Evolutionary conservation across 345 rosid species (phyloP), one percentile per base, ranked within the genome.

Genomic region (Eucalyptus brandiana): DNA sequence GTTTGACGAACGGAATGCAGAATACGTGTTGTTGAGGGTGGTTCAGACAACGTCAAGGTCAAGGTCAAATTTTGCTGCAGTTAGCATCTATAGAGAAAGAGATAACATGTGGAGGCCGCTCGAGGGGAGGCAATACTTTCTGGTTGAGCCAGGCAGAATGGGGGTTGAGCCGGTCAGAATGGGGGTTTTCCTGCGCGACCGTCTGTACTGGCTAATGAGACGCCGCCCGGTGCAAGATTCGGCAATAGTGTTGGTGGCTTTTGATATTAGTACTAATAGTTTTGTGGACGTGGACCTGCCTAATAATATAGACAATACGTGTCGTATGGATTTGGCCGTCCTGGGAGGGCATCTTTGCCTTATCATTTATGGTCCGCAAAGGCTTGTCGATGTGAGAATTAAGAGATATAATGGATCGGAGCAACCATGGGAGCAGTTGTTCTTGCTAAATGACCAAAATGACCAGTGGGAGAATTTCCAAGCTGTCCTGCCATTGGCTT

Each of bases 201-300:
- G 89, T 45, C 69, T 95, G 89, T 94, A 95, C 50, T 95, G 95
- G 94, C n/a, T 92, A 17, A 44, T 81, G 89, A 93, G 93, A 6
- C 86, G 87, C 7, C 80, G 90, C 60, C 76, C 32, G 5, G 81
- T 51, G 56, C 16, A 80, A 12, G 90, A 87, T 87, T 81, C 44
- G 32, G 91, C 91, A 12, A 88, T 65, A 40, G 65, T 32, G 7
- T 88, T 94, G 28, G 85, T 91, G n/a, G 93, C 90, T 2, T 91
- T 92, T 76, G 91, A 91, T 88, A 30, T 94, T 26, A 88, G 15
- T 76, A 44, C 26, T 3, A 91, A 91, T 86, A 86, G 16, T 24
- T 93, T 88, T 85, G 45, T 40, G 23, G 80, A 62, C 11, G 87
- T 93, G 47, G 60, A 87, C 14, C 87, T 83, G 90, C 94, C 94